Evolutionary conservation across 305 asterid genomes (phyloP), one percentile per base, ranked within the genome.

Genomic region (Ruellia speciosa): DNA sequence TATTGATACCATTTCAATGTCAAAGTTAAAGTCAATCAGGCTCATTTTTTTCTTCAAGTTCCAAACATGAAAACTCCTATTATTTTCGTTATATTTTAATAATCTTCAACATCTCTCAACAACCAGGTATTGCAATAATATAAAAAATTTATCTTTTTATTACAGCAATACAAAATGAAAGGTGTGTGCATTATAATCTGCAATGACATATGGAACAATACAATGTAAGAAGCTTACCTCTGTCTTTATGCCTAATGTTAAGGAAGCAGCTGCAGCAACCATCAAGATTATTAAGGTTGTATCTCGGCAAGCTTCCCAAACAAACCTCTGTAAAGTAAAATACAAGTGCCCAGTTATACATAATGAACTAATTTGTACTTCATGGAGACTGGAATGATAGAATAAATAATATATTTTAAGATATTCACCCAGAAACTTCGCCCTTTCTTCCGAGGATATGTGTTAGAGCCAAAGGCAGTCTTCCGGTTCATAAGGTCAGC

Each of bases 191-290:
- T 24, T 4, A 24, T 24, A 4, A 24, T 2, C 4, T 24, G 31
- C 31, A 24, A 24, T 24, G 2, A 24, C 31, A 24, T 1, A 1
- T 24, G 4, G 31, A 24, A 24, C 31, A n/a, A 33, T 33, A 7
- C 41, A 37, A 37, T 37, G 41, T 37, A 6, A 37, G 6, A 37
- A 37, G 8, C 72, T 68, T 66, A 88, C 98, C 98, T 92, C 98
- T n/a, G 96, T 79, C 79, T 84, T 88, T 56, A 88, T 92, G 51
- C 96, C 96, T 15, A 92, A 85, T n/a, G 82, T 96, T 72, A 92
- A 78, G 34, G 99, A 92, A 76, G 96, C 99, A 70, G 95, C 95
- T 18, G 96, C 96, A 63, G 99, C 99, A 15, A 92, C 90, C 96
- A 88, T 92, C 84, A 92, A 77, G 70, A 92, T 92, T 60, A 92